phyloP scores from a whole-genome alignment of 306 rosid genomes.

The Cucurbita argyrosperma region DNA sequence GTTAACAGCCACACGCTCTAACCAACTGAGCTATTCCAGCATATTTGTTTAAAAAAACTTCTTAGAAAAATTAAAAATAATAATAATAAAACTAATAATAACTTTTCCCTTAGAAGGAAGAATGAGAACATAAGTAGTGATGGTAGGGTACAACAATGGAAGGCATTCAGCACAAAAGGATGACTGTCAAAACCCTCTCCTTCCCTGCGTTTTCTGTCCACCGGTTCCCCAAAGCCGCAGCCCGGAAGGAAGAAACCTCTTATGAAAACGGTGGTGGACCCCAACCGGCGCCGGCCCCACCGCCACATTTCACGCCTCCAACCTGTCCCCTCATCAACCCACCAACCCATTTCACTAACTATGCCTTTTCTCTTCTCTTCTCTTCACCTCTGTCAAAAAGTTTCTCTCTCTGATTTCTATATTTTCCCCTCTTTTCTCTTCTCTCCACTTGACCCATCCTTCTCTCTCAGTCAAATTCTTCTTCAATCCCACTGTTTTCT shows the following conservation, averaged over 20 bases:
- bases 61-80: too few species aligned
- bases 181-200: not conserved
- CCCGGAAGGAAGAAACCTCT: not conserved
- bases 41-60: too few species aligned
- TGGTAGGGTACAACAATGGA: not conserved
- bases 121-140: not conserved
- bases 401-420: not conserved
- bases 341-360: not conserved
- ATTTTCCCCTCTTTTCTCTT: not conserved
- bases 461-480: not conserved
- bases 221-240: not conserved
- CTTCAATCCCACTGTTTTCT: not conserved
- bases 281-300: not conserved
- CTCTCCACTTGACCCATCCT: slow-evolving; percentile 1
- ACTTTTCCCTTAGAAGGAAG: not conserved
- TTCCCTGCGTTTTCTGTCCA: not conserved
- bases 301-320: slow-evolving; percentile 3
- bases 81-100: not conserved
- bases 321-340: not conserved
- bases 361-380: not conserved
- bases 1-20: too few species aligned
- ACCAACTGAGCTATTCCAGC: too few species aligned
- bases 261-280: not conserved
- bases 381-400: not conserved
- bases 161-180: not conserved